Percentiles rank a stretch among this genome's conserved stretches.
Evolutionary conservation across 1,139 yeast genomes (phyloP).

Genomic region (Meyerozyma elateridarum): DNA sequence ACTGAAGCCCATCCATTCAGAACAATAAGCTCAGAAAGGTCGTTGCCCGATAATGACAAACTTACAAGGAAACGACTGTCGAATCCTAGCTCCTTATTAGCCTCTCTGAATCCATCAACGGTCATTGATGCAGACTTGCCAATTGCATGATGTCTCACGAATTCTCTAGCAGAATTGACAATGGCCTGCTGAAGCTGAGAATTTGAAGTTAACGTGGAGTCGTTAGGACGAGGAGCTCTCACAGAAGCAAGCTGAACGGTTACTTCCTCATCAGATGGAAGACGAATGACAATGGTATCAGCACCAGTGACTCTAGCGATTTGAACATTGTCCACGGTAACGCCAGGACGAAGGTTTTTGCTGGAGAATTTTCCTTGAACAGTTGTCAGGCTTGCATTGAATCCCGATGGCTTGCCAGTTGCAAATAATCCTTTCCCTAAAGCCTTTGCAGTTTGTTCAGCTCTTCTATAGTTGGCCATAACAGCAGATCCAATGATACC

Average conservation of each 20-base stretch:
- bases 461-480: conserved; percentile 59
- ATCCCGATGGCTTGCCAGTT: conserved; percentile 17
- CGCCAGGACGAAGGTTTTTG: conserved; percentile 38
- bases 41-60: conserved; percentile 44
- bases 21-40: conserved; percentile 61
- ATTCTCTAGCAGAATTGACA: conserved; percentile 66
- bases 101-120: conserved; percentile 65
- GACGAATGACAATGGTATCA: conserved; percentile 57
- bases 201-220: conserved; percentile 46
- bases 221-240: conserved; percentile 66
- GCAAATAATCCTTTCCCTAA: conserved; percentile 64
- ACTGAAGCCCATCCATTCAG: conserved; percentile 73
- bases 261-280: conserved; percentile 45
- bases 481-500: conserved; percentile 59
- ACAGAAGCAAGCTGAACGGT: conserved; percentile 73
- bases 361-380: too few species aligned
- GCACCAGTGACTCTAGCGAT: conserved; percentile 61
- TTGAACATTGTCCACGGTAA: conserved; percentile 44
- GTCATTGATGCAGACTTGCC: conserved; percentile 62
- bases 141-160: conserved; percentile 59
- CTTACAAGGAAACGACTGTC: conserved; percentile 67
- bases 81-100: conserved; percentile 50
- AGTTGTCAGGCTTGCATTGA: conserved; percentile 16
- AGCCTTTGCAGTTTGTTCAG: conserved; percentile 65
- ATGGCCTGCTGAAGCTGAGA: conserved; percentile 40